Percentiles rank a stretch among this genome's conserved stretches.
Evolutionary conservation across 1,139 yeast species (phyloP).

Genomic region (Candida sp.): DNA sequence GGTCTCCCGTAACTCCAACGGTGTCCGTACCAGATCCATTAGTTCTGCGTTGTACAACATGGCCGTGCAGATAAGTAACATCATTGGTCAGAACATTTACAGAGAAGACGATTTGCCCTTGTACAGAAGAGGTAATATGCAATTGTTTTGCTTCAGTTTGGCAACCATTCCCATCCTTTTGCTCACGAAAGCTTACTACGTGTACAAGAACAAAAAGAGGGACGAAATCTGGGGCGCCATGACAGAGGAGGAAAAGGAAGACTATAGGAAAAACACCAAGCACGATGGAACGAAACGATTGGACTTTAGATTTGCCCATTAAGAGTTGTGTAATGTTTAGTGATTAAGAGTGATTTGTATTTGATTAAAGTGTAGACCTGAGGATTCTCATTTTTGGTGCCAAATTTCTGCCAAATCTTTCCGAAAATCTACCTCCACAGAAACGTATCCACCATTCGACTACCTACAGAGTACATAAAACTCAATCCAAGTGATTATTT

Average conservation of each 20-base stretch:
- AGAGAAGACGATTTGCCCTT: conserved; percentile 59
- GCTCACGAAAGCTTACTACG: conserved; percentile 43
- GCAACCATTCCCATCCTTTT: conserved; percentile 21
- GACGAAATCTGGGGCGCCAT: conserved; percentile 50
- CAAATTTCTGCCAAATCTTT: no score
- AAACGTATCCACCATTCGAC: no score
- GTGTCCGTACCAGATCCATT: conserved; percentile 62
- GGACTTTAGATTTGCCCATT: conserved; percentile 48
- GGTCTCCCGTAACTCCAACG: conserved; percentile 63
- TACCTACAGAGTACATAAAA: no score
- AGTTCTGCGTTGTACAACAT: conserved; percentile 63
- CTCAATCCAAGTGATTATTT: no score
- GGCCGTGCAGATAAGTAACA: conserved; percentile 58
- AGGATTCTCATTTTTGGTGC: no score
- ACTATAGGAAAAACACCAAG: conserved; percentile 45
- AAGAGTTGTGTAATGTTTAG: no score
- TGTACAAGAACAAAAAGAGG: conserved; percentile 47
- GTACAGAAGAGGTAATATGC: conserved; percentile 57
- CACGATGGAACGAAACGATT: conserved; percentile 61
- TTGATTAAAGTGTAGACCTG: no score
- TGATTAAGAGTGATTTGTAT: no score
- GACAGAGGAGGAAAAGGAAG: conserved; percentile 49
- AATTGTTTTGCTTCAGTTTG: conserved; percentile 19
- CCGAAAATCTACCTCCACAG: no score
- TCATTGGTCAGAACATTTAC: conserved; percentile 57